Percentiles rank a stretch among this genome's conserved stretches.
phyloP scores from a whole-genome alignment of 2,329 filamentous ascomycete genomes.

The Aphanocladium album region DNA sequence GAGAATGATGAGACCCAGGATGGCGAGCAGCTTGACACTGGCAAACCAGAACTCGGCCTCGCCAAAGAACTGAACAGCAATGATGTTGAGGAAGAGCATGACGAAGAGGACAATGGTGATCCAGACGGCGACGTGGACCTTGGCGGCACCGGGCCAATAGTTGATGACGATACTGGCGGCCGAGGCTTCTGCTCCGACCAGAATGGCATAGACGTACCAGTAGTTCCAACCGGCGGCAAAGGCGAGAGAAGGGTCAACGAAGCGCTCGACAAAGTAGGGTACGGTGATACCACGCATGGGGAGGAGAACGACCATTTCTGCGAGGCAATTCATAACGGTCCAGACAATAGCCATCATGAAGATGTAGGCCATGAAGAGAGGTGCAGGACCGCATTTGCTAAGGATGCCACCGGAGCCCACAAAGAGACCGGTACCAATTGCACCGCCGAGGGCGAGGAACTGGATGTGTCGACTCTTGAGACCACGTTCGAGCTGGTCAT shows the following conservation, averaged over 20 bases:
- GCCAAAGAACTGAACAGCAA: slow-evolving; percentile 53
- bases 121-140: slow-evolving; percentile 50
- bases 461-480: slow-evolving; percentile 58
- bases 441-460: slow-evolving; percentile 53
- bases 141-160: slow-evolving; percentile 50
- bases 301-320: slow-evolving; percentile 51
- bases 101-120: slow-evolving; percentile 53
- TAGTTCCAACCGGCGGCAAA: slow-evolving; percentile 58
- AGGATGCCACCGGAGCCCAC: slow-evolving; percentile 56
- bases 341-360: slow-evolving; percentile 51
- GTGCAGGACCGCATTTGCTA: slow-evolving; percentile 54
- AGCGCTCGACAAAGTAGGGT: slow-evolving; percentile 51
- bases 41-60: slow-evolving; percentile 60
- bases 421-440: slow-evolving; percentile 61
- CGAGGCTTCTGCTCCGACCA: slow-evolving; percentile 53
- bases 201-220: slow-evolving; percentile 57
- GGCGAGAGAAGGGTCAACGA: slow-evolving; percentile 50
- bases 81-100: slow-evolving; percentile 51
- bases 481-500: slow-evolving; percentile 48
- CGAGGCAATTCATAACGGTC: slow-evolving; percentile 50
- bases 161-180: slow-evolving; percentile 54
- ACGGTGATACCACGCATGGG: slow-evolving; percentile 53
- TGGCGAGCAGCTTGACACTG: slow-evolving; percentile 55
- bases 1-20: slow-evolving; percentile 52
- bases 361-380: slow-evolving; percentile 64